Conservation (phyloP, 441 rosid genomes). For the Eruca vesicaria region DNA sequence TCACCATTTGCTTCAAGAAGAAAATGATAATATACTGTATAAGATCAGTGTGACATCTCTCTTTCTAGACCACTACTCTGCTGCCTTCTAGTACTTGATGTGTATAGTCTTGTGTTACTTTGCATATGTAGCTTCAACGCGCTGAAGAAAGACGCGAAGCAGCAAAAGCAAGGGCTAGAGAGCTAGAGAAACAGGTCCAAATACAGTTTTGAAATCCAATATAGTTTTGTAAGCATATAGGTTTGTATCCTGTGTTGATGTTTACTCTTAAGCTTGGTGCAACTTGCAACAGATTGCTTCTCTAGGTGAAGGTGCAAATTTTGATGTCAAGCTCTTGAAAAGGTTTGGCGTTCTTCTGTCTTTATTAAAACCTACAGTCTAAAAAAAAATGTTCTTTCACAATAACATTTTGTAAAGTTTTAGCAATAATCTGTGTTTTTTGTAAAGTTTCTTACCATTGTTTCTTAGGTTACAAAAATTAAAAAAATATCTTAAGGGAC, state of each 20-base stretch:
- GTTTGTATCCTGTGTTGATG: background rate
- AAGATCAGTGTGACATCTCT: constrained; percentile 39
- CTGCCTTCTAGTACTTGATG: constrained; percentile 2
- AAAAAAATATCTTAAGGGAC: too few species aligned
- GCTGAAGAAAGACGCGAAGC: constrained; percentile 54
- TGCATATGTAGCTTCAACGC: constrained; percentile 31
- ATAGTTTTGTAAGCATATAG: background rate
- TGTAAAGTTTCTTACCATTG: too few species aligned
- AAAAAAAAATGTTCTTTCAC: too few species aligned
- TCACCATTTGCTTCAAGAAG: constrained; percentile 85
- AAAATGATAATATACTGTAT: constrained; percentile 55
- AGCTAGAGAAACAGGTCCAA: constrained; percentile 95
- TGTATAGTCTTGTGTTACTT: background rate
- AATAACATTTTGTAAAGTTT: too few species aligned
- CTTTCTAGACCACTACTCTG: background rate
- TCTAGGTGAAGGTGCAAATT: constrained; percentile 91
- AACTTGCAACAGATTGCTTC: constrained; percentile 52
- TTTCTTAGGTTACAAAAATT: too few species aligned
- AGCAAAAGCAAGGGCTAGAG: constrained; percentile 91
- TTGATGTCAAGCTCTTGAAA: constrained; percentile 82
- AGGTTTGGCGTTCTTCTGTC: constrained; percentile 26
- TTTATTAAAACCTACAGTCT: background rate
- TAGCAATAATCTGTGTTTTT: too few species aligned
- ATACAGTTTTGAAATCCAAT: background rate
- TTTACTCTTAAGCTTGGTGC: background rate